A percentile compares a stretch with the other conserved stretches of the same genome.
Conservation (phyloP, 352 stramenopile genomes). For the Aphanomyces invadans region DNA sequence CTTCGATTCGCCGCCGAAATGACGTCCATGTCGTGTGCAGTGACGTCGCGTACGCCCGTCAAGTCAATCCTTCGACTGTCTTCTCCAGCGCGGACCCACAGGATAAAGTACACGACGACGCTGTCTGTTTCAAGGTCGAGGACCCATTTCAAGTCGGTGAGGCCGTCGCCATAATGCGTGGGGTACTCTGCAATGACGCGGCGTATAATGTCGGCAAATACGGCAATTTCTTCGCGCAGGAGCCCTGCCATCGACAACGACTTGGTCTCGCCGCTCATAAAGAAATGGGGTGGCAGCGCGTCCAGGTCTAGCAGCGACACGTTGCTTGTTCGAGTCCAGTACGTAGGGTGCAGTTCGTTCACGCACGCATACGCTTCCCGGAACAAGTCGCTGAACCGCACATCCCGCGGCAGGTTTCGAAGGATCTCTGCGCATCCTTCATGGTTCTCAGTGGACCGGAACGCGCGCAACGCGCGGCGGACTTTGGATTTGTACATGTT, state of each 20-base stretch:
- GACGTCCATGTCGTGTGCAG: conserved; percentile 47
- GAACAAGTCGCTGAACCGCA: conserved; percentile 73
- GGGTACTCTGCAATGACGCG: conserved; percentile 52
- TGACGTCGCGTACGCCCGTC: conserved; percentile 42
- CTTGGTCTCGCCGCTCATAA: conserved; percentile 10
- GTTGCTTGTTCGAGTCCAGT: conserved; percentile 28
- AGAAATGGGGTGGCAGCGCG: conserved; percentile 4
- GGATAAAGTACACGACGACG: conserved; percentile 53
- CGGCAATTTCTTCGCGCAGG: neutral
- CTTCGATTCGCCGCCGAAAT: conserved; percentile 52
- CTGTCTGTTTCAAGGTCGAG: conserved; percentile 38
- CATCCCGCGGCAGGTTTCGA: conserved; percentile 61
- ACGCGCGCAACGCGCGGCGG: conserved; percentile 43
- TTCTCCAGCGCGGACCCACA: conserved; percentile 46
- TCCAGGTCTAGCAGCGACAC: conserved; percentile 10
- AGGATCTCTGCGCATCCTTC: conserved; percentile 77
- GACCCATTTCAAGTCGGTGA: conserved; percentile 63
- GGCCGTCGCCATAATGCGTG: conserved; percentile 55
- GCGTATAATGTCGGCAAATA: conserved; percentile 66
- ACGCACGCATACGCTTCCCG: conserved; percentile 54
- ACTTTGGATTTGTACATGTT: conserved; percentile 80
- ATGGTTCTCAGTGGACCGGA: conserved; percentile 51
- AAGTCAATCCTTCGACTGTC: conserved; percentile 48
- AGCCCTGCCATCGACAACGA: neutral
- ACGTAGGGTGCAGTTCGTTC: conserved; percentile 40